Base-by-base conservation (phyloP, 371 early-diverging fungal species). In the Actinomortierella ambigua region DNA sequence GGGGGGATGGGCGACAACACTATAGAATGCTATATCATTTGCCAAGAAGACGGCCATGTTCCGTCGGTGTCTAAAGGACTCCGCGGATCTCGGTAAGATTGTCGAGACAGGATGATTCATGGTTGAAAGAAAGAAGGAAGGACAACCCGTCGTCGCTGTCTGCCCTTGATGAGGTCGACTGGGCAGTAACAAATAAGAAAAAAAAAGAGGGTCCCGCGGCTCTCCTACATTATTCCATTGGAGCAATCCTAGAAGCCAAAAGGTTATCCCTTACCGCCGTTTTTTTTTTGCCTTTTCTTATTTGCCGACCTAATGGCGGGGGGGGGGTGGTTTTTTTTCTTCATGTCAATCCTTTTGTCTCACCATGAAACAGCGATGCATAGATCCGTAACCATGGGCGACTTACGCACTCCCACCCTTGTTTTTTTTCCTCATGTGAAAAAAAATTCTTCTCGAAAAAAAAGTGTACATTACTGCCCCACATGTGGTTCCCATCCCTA, bases 31-130 rank as follows among this genome's bases (percentile, higher is more conserved):
- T 0, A 28, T 70, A 15, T 80, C 90, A 1, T 90, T 90, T 63
- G 78, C 84, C 18, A 85, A 87, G 53, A 85, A 88, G 68, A 89
- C 89, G 2, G 85, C 87, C 0, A 88, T 85, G 9, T 79, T 91
- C 44, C 80, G 89, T 41, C 90, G 88, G 65, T 79, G 85, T 34
- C 68, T 88, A 22, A 85, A 85, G 53, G 81, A 79, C 18, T 59
- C 81, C 22, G 88, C 87, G 7, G 87, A 87, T 26, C 59, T 88
- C n/a, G 85, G 88, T 85, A 78, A 61, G 22, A 24, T 15, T 14
- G 27, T 34, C 13, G 9, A 1, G 15, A 24, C 50, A 11, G 23
- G 15, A 51, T 24, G 39, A 18, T 23, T 53, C 40, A 18, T 22
- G 29, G 18, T 18, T 0, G 14, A 9, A 46, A n/a, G 17, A 34